Evolutionary conservation across 192 early-diverging fungal genomes (phyloP).

Genomic region (Entomortierella beljakovae): DNA sequence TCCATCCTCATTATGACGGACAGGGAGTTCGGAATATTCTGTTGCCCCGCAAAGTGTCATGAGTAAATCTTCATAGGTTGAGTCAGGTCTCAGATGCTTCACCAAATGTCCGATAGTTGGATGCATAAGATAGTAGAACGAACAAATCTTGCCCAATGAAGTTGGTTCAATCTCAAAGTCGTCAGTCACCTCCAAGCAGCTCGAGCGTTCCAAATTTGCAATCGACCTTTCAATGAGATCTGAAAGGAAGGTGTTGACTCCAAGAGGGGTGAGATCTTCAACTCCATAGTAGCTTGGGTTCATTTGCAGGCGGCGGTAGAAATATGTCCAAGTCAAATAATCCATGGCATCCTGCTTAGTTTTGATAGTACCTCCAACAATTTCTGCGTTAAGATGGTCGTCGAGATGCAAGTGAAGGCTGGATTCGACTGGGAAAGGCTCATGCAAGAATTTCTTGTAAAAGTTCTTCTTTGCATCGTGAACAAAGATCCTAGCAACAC

Average conservation of each 20-base stretch:
- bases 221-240: conserved; percentile 81
- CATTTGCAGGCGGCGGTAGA: conserved; percentile 90
- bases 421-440: conserved; percentile 93
- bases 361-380: conserved; percentile 87
- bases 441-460: conserved; percentile 98
- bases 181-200: conserved; percentile 78
- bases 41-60: conserved; percentile 82
- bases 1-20: conserved; percentile 95
- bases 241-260: conserved; percentile 83
- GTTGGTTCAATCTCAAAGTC: conserved; percentile 79
- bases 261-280: conserved; percentile 73
- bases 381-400: conserved; percentile 96
- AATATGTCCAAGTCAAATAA: conserved; percentile 97
- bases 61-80: conserved; percentile 72
- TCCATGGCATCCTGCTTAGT: conserved; percentile 95
- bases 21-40: conserved; percentile 93
- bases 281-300: conserved; percentile 98
- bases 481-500: conserved; percentile 93
- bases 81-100: conserved; percentile 62
- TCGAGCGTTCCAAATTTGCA: conserved; percentile 71
- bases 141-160: conserved; percentile 84
- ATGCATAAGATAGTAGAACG: conserved; percentile 93
- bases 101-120: conserved; percentile 79
- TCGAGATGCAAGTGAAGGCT: conserved; percentile 78
- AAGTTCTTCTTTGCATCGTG: conserved; percentile 98